These are phyloP conservation scores for Acer saccharum DNA, from an alignment of 345 rosid species.

Conservation along the genomic window DNA sequence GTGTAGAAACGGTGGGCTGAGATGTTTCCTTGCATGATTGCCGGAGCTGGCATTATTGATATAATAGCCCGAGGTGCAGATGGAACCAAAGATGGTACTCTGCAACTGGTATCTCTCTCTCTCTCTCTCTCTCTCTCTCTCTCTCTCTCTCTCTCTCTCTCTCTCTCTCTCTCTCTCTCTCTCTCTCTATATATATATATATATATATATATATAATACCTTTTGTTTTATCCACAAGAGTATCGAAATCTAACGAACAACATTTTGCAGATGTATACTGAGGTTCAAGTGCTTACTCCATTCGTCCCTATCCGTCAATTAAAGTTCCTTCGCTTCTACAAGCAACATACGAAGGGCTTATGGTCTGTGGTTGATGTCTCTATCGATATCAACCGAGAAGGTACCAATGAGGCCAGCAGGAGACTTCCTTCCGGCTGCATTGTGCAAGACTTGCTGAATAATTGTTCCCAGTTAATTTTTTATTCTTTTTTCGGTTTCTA, in stretches of 20 bases:
- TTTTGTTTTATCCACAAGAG: neutral
- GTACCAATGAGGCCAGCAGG: neutral
- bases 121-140: too few relatives aligned
- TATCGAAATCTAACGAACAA: neutral
- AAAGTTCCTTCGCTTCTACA: constrained; percentile 71
- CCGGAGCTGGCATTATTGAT: constrained; percentile 46
- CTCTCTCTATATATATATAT: too few relatives aligned
- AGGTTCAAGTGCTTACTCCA: constrained; percentile 73
- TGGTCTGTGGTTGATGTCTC: constrained; percentile 89
- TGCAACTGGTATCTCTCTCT: constrained; percentile 46
- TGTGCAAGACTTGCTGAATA: too few relatives aligned
- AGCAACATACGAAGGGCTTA: constrained; percentile 58
- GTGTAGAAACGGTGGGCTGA: constrained; percentile 67
- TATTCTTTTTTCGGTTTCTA: neutral
- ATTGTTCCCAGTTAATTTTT: constrained; percentile 60
- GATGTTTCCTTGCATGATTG: constrained; percentile 58
- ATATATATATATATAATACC: constrained; percentile 17
- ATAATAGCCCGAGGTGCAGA: constrained; percentile 46
- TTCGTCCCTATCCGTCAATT: constrained; percentile 56
- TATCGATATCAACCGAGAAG: constrained; percentile 40
- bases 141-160: too few relatives aligned
- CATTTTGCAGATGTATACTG: constrained; percentile 59
- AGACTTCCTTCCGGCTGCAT: too few relatives aligned
- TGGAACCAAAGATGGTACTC: constrained; percentile 53
- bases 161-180: too few relatives aligned